A percentile compares a stretch with the other conserved stretches of the same genome.
phyloP scores from a whole-genome alignment of 129 eudicot genomes.

The Centaurea solstitialis region DNA sequence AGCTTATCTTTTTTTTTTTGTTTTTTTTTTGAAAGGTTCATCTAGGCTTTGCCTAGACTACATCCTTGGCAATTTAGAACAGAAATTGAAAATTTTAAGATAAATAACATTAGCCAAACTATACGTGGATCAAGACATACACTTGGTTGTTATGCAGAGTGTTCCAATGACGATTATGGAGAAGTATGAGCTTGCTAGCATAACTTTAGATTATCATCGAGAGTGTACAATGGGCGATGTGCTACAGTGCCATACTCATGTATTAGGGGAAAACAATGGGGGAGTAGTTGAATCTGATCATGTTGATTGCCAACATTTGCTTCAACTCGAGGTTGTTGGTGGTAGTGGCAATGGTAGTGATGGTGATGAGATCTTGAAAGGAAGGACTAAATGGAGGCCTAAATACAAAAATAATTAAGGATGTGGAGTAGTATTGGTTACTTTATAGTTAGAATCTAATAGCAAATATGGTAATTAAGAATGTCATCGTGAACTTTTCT shows the following conservation, averaged over 20 bases:
- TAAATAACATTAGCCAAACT: no score
- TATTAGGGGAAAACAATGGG: slow-evolving; percentile 30
- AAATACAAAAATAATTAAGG: slow-evolving; percentile 24
- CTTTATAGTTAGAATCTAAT: neutral
- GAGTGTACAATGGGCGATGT: slow-evolving; percentile 87
- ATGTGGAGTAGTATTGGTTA: neutral
- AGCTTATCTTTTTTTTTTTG: no score
- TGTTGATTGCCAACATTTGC: slow-evolving; percentile 84
- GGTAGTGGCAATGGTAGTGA: slow-evolving; percentile 9
- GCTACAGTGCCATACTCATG: slow-evolving; percentile 65
- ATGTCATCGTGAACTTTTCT: neutral
- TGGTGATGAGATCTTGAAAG: slow-evolving; percentile 64
- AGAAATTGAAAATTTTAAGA: no score
- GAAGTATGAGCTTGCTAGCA: slow-evolving; percentile 76
- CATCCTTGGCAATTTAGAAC: no score
- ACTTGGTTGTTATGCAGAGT: slow-evolving; percentile 51
- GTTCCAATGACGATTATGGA: slow-evolving; percentile 71
- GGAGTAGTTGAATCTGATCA: slow-evolving; percentile 28
- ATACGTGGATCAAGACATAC: no score
- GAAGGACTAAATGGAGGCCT: slow-evolving; percentile 80
- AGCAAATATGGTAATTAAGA: neutral
- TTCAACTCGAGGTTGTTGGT: slow-evolving; percentile 60
- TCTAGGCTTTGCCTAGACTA: no score
- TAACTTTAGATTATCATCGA: slow-evolving; percentile 79
- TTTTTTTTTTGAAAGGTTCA: no score